These are phyloP conservation scores for Naganishia vaughanmartiniae DNA, from an alignment of 768 basidiomycete genomes.

Conservation along the genomic window DNA sequence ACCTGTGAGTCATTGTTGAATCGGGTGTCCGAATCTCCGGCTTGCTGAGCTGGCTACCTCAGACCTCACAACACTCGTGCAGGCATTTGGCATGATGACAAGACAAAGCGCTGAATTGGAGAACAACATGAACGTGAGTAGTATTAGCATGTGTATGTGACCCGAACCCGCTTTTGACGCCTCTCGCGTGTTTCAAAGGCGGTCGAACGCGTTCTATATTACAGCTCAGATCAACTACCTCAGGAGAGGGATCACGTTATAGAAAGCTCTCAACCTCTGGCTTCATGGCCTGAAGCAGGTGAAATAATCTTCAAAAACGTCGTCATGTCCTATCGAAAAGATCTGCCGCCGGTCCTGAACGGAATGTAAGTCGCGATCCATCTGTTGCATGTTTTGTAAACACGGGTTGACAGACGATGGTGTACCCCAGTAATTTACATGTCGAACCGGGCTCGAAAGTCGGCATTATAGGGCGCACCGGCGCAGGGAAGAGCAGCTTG, in stretches of 20 bases:
- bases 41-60: neutral
- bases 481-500: constrained; percentile 83
- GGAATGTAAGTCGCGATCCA: constrained; percentile 55
- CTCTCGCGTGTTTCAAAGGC: constrained; percentile 30
- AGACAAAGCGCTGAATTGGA: constrained; percentile 63
- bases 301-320: constrained; percentile 69
- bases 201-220: constrained; percentile 67
- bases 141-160: constrained; percentile 29
- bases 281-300: constrained; percentile 72
- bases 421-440: neutral
- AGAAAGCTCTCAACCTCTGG: constrained; percentile 60
- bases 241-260: constrained; percentile 72
- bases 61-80: constrained; percentile 42
- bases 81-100: constrained; percentile 44
- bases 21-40: neutral
- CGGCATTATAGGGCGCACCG: constrained; percentile 83
- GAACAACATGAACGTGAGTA: constrained; percentile 72
- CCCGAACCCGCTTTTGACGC: neutral
- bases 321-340: constrained; percentile 70
- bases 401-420: neutral
- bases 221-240: constrained; percentile 59
- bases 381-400: neutral
- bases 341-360: constrained; percentile 75
- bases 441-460: constrained; percentile 75
- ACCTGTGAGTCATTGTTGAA: constrained; percentile 51